Percentiles rank a stretch among this genome's conserved stretches.
These are phyloP conservation scores for Aristolochia contorta DNA, from an alignment of 164 flowering plant genomes.

Conservation along the genomic window DNA sequence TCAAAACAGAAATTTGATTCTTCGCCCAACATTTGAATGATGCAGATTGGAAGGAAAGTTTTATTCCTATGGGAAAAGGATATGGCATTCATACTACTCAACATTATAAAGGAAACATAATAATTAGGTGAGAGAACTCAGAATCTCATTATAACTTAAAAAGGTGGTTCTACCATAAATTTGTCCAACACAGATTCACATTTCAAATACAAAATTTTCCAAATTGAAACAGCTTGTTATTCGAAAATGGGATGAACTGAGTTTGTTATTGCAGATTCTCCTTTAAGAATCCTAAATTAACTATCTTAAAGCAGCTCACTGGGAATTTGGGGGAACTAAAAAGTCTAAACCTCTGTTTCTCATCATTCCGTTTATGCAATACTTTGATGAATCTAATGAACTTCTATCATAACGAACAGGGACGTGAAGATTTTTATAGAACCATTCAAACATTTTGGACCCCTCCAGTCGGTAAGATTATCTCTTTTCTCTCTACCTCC, in stretches of 20 bases:
- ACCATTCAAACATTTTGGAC: conserved; percentile 4
- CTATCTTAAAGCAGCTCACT: too few relatives aligned
- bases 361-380: too few relatives aligned
- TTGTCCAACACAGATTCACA: background rate
- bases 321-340: too few relatives aligned
- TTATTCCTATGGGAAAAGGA: conserved; percentile 44
- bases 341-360: too few relatives aligned
- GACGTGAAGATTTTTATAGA: conserved; percentile 16
- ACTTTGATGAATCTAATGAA: background rate
- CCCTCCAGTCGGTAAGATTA: conserved; percentile 3
- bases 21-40: conserved; percentile 2
- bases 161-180: too few relatives aligned
- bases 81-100: conserved; percentile 48
- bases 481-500: conserved; percentile 6
- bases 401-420: conserved; percentile 3
- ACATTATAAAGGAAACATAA: conserved; percentile 39
- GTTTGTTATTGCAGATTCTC: background rate
- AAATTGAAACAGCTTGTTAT: background rate
- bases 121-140: conserved; percentile 30
- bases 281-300: background rate
- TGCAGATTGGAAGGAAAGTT: conserved; percentile 44
- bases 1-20: background rate
- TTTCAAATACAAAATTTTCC: background rate
- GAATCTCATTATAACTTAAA: background rate
- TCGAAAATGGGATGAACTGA: background rate